Base-by-base conservation (phyloP, 2,329 filamentous ascomycete genomes). In the Balansia obtecta region DNA sequence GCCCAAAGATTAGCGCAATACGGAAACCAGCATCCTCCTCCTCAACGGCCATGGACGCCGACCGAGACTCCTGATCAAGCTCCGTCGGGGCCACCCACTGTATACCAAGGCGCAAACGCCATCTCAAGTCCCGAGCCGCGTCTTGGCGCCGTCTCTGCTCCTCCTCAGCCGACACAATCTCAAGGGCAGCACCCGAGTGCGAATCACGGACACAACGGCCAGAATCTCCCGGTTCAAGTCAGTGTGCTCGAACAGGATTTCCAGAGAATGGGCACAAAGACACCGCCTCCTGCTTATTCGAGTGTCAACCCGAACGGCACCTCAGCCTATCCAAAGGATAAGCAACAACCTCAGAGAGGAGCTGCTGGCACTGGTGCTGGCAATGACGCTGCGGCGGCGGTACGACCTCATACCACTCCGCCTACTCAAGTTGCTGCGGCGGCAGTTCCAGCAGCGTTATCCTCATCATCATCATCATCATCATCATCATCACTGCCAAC, bases 251-350 rank as follows among this genome's bases (percentile, higher is more conserved):
- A 94, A 61, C 84, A 89, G 58, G 90, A 95, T 58, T 86, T 95
- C 63, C 82, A 88, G 57, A 82, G 88, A 16, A 77, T 95, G 76
- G 82, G 88, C 57, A 76, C 83, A 32, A 86, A 88, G 20, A 89
- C 88, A 49, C 90, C 91, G 13, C 93, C 93, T 18, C 93, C 93
- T n/a, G 91, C 93, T 6, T 98, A 98, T 66, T 93, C 88, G 10
- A 93, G 84, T 59, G 79, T 95, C 44, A 80, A 74, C 51, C 67
- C 73, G 0, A 68, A 66, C 40, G 66, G 68, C 30, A 61, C 73
- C 65, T 59, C 82, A 68, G 58, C 78, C 69, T 93, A 90, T 65
- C 84, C 88, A 0, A 82, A 80, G 56, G 90, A 96, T 62, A 96
- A 96, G 64, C 80, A 80, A 60, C 72, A 75, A 53, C 71, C 75